phyloP scores from a whole-genome alignment of 108 stramenopile species.

The Seminavis robusta region DNA sequence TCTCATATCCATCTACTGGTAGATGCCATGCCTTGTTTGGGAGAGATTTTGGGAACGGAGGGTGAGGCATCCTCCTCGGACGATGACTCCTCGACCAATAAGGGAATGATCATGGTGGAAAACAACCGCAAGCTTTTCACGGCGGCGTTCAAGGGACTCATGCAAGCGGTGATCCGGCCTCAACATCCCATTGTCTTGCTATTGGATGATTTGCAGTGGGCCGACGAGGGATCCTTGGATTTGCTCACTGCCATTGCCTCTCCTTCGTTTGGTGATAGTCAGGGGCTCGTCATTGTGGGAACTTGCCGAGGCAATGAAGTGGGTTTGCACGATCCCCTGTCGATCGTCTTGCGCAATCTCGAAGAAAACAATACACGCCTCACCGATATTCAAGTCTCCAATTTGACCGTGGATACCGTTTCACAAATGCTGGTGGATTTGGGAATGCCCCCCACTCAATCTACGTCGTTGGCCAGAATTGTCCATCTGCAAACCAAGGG shows the following conservation, averaged over 20 bases:
- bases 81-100: background rate
- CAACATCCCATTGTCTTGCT: conserved; percentile 15
- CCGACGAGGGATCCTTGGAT: no score
- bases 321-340: background rate
- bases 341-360: conserved; percentile 10
- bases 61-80: background rate
- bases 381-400: no score
- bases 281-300: conserved; percentile 17
- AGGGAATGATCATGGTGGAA: background rate
- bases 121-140: background rate
- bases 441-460: no score
- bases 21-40: background rate
- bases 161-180: conserved; percentile 9
- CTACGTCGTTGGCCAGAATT: no score
- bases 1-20: background rate
- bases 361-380: conserved; percentile 10
- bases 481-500: no score
- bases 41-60: background rate
- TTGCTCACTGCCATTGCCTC: no score
- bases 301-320: conserved; percentile 27
- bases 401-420: no score
- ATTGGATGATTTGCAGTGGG: conserved; percentile 36
- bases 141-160: conserved; percentile 3
- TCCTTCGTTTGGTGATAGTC: background rate
- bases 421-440: no score